These are phyloP conservation scores for Aureobasidium sp. DNA, from an alignment of 2,329 filamentous ascomycete genomes.

Conservation along the genomic window DNA sequence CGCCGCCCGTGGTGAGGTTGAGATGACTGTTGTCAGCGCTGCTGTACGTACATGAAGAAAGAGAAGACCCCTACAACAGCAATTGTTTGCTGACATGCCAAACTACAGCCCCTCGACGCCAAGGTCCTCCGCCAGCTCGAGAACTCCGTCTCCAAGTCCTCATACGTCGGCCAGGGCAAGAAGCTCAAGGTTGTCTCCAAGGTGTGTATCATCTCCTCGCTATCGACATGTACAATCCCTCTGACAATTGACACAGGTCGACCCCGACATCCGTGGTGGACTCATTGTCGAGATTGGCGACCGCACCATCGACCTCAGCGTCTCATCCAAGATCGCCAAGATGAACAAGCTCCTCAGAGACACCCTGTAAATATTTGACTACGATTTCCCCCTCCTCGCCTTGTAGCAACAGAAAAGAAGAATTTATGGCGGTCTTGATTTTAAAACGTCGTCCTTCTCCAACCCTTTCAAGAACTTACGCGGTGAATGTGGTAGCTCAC, in stretches of 20 bases:
- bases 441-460: not conserved
- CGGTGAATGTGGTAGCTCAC: not conserved
- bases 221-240: not conserved
- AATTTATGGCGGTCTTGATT: conserved; percentile 9
- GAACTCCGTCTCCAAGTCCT: conserved; percentile 77
- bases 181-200: conserved; percentile 96
- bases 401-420: conserved; percentile 13
- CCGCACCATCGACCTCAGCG: conserved; percentile 94
- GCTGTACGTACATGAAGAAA: conserved; percentile 51
- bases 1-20: conserved; percentile 84
- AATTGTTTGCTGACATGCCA: conserved; percentile 15
- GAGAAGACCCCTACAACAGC: not conserved
- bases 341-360: conserved; percentile 99
- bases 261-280: conserved; percentile 88
- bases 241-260: conserved; percentile 51
- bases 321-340: conserved; percentile 89
- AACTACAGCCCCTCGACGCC: conserved; percentile 66
- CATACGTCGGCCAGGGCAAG: conserved; percentile 83
- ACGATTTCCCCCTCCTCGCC: conserved; percentile 6
- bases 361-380: conserved; percentile 66
- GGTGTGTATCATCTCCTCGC: conserved; percentile 39
- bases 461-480: not conserved
- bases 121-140: conserved; percentile 82
- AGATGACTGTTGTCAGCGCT: conserved; percentile 85
- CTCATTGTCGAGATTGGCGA: conserved; percentile 95